phyloP scores from a whole-genome alignment of 1,284 basidiomycete species.

The Austroboletus novae-zelandiae region DNA sequence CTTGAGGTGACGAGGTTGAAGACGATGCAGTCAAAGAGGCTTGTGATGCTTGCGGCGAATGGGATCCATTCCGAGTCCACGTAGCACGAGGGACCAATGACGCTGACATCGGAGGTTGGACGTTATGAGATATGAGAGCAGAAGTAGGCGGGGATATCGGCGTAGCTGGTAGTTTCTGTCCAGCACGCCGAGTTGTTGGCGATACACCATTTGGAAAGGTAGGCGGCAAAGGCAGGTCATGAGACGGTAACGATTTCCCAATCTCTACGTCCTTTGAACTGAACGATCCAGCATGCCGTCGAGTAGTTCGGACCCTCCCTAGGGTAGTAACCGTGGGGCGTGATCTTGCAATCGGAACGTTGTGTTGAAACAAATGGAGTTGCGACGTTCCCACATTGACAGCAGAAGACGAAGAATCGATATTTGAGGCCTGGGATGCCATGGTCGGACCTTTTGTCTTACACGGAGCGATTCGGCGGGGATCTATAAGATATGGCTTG shows the following conservation, averaged over 20 bases:
- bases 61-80: conserved; percentile 25
- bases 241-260: conserved; percentile 76
- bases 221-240: conserved; percentile 39
- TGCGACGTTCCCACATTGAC: conserved; percentile 23
- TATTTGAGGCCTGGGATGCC: conserved; percentile 5
- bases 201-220: conserved; percentile 35
- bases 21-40: conserved; percentile 50
- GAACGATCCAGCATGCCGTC: conserved; percentile 92
- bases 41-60: conserved; percentile 60
- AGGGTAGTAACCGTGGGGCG: conserved; percentile 32
- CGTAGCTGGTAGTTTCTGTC: conserved; percentile 39
- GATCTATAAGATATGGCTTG: conserved; percentile 58
- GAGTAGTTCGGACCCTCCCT: conserved; percentile 45
- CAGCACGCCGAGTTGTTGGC: conserved; percentile 46
- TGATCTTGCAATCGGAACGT: conserved; percentile 36
- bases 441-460: conserved; percentile 26
- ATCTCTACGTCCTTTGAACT: conserved; percentile 89
- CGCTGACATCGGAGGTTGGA: conserved; percentile 12
- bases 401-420: conserved; percentile 21
- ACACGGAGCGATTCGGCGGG: conserved; percentile 33
- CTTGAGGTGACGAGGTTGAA: conserved; percentile 39
- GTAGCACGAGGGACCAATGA: conserved; percentile 14
- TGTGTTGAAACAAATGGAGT: conserved; percentile 24
- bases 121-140: conserved; percentile 14
- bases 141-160: conserved; percentile 26